phyloP scores from a whole-genome alignment of 2,329 filamentous ascomycete genomes.

The Botryotinia globosa region DNA sequence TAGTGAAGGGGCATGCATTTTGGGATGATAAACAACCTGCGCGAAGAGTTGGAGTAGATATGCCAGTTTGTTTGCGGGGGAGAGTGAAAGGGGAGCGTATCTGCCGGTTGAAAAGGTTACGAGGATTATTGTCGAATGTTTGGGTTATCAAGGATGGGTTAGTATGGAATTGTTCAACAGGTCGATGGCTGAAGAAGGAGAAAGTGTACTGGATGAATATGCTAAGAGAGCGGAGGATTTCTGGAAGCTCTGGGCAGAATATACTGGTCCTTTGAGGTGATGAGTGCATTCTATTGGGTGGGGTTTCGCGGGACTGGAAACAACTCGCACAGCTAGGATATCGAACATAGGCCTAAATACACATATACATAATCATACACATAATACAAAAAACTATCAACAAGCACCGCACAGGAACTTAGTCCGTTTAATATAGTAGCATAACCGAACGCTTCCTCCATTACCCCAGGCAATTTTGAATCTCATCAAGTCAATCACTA shows the following conservation, averaged over 20 bases:
- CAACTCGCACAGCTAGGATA: background rate
- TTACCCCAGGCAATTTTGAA: background rate
- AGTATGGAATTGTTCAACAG: constrained; percentile 59
- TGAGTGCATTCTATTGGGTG: background rate
- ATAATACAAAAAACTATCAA: background rate
- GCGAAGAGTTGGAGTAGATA: constrained; percentile 75
- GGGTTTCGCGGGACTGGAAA: background rate
- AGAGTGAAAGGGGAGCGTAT: constrained; percentile 52
- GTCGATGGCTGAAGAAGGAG: constrained; percentile 46
- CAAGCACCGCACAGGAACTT: background rate
- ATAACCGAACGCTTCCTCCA: background rate
- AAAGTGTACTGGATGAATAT: constrained; percentile 49
- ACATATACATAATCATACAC: background rate
- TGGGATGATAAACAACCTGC: constrained; percentile 55
- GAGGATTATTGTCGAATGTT: constrained; percentile 46
- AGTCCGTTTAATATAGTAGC: background rate
- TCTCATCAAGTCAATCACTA: background rate
- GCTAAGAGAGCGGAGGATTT: constrained; percentile 49
- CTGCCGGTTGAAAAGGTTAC: constrained; percentile 53
- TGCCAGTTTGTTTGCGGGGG: constrained; percentile 65
- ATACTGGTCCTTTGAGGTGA: background rate
- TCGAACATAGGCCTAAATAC: background rate
- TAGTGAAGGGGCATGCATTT: constrained; percentile 55
- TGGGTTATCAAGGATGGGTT: constrained; percentile 58
- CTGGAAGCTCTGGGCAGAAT: constrained; percentile 41